Conservation (phyloP, 352 stramenopile species). For the Globisporangium barbulae region DNA sequence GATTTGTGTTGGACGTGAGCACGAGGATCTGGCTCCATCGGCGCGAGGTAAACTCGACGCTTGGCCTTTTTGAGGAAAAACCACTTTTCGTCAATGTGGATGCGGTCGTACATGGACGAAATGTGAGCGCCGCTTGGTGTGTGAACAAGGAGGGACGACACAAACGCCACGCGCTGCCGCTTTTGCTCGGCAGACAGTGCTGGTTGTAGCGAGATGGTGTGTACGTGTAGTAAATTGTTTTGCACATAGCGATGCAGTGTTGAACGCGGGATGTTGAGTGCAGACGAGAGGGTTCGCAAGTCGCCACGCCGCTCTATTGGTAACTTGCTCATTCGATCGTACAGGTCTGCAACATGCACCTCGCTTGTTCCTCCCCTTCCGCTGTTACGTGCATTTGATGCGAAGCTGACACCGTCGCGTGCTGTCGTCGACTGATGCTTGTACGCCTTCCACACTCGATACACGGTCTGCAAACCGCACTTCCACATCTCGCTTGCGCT, state of each 20-base stretch:
- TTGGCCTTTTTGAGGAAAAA: constrained; percentile 3
- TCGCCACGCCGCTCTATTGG: constrained; percentile 10
- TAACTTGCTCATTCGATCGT: constrained; percentile 10
- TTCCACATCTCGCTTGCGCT: constrained; percentile 11
- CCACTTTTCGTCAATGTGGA: constrained; percentile 1
- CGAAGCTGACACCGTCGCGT: constrained; percentile 4
- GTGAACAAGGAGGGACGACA: background rate
- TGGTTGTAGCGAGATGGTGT: constrained; percentile 8
- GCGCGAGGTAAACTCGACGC: constrained; percentile 12
- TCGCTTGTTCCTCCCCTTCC: constrained; percentile 7
- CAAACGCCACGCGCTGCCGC: constrained; percentile 1
- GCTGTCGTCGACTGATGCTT: constrained; percentile 3
- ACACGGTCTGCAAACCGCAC: constrained; percentile 8
- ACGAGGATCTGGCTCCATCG: constrained; percentile 7
- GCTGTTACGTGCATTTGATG: constrained; percentile 9
- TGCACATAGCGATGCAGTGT: constrained; percentile 11
- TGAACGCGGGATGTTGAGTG: constrained; percentile 9
- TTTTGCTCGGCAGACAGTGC: constrained; percentile 2
- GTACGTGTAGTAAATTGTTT: constrained; percentile 9
- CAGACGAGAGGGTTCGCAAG: constrained; percentile 11
- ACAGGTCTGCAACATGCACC: constrained; percentile 7
- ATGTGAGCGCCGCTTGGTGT: background rate
- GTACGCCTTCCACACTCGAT: constrained; percentile 12
- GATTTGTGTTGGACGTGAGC: constrained; percentile 9
- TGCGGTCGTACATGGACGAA: background rate